These are phyloP conservation scores for Candida ulmi DNA, from an alignment of 805 yeast genomes.

Conservation along the genomic window DNA sequence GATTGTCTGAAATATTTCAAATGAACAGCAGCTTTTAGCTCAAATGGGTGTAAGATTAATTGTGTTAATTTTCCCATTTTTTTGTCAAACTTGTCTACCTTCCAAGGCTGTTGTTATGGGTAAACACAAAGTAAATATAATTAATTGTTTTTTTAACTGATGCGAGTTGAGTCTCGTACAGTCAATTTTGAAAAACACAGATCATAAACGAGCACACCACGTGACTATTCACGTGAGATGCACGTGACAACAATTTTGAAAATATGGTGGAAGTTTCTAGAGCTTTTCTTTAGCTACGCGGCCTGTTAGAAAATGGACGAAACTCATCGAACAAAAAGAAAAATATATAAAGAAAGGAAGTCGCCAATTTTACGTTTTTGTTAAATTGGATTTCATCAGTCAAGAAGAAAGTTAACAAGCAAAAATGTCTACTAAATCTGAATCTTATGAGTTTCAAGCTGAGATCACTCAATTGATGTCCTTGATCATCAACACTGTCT, in stretches of 20 bases:
- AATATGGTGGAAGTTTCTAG: background rate
- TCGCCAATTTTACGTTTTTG: background rate
- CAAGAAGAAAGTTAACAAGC: background rate
- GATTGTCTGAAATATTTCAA: conserved; percentile 39
- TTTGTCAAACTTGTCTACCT: background rate
- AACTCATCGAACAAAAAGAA: background rate
- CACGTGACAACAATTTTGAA: too few relatives aligned
- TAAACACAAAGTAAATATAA: too few relatives aligned
- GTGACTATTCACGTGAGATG: background rate
- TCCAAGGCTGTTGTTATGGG: too few relatives aligned
- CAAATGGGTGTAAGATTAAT: conserved; percentile 64
- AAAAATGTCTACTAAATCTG: conserved; percentile 30
- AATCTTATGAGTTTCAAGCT: conserved; percentile 97
- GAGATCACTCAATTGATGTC: conserved; percentile 99
- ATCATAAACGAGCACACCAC: background rate
- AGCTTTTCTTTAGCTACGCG: background rate
- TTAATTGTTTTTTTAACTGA: too few relatives aligned
- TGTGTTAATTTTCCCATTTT: conserved; percentile 57
- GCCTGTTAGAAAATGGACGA: background rate
- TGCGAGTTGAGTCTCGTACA: too few relatives aligned
- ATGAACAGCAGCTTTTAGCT: conserved; percentile 63
- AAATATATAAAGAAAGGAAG: background rate
- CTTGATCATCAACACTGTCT: conserved; percentile 98
- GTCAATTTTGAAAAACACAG: too few relatives aligned
- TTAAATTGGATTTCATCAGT: background rate